Percentiles rank a stretch among this genome's conserved stretches.
Conservation (phyloP, 2,329 filamentous ascomycete genomes). For the Ophiostoma australiae region DNA sequence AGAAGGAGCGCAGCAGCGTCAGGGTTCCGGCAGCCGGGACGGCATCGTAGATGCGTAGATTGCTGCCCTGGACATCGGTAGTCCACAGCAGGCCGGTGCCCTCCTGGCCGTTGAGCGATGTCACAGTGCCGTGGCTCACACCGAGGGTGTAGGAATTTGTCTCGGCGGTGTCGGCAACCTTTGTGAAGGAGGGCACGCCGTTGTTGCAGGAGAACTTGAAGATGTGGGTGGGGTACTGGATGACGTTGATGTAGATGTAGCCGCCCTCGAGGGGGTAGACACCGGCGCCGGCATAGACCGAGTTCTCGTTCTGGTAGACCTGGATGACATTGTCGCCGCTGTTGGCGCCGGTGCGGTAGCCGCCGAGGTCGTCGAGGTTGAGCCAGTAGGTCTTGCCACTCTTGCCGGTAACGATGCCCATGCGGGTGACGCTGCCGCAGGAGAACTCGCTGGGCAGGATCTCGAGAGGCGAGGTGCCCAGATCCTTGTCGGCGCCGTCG, state of each 20-base stretch:
- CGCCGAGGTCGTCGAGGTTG: constrained; percentile 46
- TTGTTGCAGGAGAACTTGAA: constrained; percentile 54
- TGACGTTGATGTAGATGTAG: constrained; percentile 49
- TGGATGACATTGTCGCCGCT: constrained; percentile 42
- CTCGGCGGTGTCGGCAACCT: constrained; percentile 47
- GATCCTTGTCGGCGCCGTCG: constrained; percentile 47
- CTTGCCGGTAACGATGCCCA: constrained; percentile 47
- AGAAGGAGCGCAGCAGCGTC: constrained; percentile 47
- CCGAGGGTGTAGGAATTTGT: constrained; percentile 51
- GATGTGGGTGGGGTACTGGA: constrained; percentile 50
- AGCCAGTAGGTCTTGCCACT: constrained; percentile 48
- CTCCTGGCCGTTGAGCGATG: constrained; percentile 48
- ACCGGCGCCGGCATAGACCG: constrained; percentile 46
- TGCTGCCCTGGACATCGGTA: constrained; percentile 50
- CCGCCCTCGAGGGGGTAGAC: constrained; percentile 44
- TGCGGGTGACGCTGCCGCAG: constrained; percentile 42
- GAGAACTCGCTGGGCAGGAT: constrained; percentile 42
- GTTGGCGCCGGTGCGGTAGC: constrained; percentile 44
- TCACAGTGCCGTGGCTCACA: constrained; percentile 53
- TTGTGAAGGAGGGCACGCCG: constrained; percentile 50
- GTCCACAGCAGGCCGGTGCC: constrained; percentile 55
- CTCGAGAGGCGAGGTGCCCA: constrained; percentile 44
- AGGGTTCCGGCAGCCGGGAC: constrained; percentile 51
- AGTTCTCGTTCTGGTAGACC: constrained; percentile 44
- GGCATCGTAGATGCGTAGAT: constrained; percentile 82